Conservation (phyloP, 768 basidiomycete genomes). For the Tulasnella sp. region DNA sequence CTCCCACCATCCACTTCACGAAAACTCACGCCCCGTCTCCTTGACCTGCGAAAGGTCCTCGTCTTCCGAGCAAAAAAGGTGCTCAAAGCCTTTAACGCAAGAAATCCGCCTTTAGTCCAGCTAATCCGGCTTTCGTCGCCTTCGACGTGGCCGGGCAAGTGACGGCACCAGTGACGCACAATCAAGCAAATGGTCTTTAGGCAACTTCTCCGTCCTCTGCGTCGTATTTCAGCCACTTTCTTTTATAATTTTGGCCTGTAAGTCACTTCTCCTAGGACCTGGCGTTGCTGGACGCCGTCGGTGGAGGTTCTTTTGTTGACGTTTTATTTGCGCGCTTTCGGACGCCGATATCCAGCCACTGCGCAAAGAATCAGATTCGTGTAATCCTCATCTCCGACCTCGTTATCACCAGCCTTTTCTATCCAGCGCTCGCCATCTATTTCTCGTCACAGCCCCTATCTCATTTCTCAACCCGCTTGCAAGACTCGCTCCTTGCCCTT, state of each 20-base stretch:
- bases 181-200: constrained; percentile 28
- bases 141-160: constrained; percentile 10
- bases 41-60: constrained; percentile 18
- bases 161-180: constrained; percentile 17
- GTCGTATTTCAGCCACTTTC: constrained; percentile 8
- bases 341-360: constrained; percentile 58
- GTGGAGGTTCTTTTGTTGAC: constrained; percentile 9
- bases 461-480: constrained; percentile 59
- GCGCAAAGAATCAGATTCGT: constrained; percentile 87
- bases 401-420: constrained; percentile 87
- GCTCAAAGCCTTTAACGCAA: neutral
- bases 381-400: constrained; percentile 85
- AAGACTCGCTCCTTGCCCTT: constrained; percentile 52
- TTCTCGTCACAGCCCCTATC: constrained; percentile 68
- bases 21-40: constrained; percentile 17
- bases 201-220: constrained; percentile 19
- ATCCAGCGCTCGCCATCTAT: constrained; percentile 86
- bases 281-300: neutral
- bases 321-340: neutral
- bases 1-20: constrained; percentile 14
- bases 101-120: neutral
- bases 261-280: neutral
- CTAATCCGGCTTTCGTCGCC: neutral
- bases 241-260: constrained; percentile 34
- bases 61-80: neutral